A percentile compares a stretch with the other conserved stretches of the same genome.
These are phyloP conservation scores for Epichloe glyceriae DNA, from an alignment of 2,329 filamentous ascomycete species.

Conservation along the genomic window DNA sequence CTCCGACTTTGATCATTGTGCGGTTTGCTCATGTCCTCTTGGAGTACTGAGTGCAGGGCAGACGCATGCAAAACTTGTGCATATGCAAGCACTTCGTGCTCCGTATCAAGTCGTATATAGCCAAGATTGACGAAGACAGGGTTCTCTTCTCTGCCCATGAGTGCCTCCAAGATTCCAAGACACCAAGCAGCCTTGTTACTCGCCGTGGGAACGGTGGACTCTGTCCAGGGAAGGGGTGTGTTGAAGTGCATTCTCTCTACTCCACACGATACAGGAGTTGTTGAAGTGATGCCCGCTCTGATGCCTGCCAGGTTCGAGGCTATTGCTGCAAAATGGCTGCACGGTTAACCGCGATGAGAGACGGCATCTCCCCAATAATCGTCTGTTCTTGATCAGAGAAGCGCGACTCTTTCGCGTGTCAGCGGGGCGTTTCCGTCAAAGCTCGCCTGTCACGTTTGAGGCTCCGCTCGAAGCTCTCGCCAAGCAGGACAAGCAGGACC, in stretches of 20 bases:
- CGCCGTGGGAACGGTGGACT: background rate
- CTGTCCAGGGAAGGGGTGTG: background rate
- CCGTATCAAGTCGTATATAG: background rate
- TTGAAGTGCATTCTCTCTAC: background rate
- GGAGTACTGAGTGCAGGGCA: too few species aligned
- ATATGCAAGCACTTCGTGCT: background rate
- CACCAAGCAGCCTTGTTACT: too few species aligned
- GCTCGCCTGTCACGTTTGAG: background rate
- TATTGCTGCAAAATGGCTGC: background rate
- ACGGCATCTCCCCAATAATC: constrained; percentile 1
- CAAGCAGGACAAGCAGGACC: too few species aligned
- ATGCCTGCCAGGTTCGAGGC: background rate
- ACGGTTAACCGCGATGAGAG: background rate
- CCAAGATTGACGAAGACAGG: background rate
- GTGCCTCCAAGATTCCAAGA: background rate
- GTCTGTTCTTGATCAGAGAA: background rate
- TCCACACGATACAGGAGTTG: background rate
- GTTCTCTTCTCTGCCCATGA: background rate
- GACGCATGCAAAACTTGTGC: too few species aligned
- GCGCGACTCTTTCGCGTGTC: constrained; percentile 3
- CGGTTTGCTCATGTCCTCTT: background rate
- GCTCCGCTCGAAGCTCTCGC: too few species aligned
- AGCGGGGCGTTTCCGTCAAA: background rate
- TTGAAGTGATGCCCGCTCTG: background rate
- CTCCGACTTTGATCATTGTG: background rate